Evolutionary conservation across 2,329 filamentous ascomycete genomes (phyloP), one percentile per base, ranked within the genome.

Genomic region (Colletotrichum aenigma): DNA sequence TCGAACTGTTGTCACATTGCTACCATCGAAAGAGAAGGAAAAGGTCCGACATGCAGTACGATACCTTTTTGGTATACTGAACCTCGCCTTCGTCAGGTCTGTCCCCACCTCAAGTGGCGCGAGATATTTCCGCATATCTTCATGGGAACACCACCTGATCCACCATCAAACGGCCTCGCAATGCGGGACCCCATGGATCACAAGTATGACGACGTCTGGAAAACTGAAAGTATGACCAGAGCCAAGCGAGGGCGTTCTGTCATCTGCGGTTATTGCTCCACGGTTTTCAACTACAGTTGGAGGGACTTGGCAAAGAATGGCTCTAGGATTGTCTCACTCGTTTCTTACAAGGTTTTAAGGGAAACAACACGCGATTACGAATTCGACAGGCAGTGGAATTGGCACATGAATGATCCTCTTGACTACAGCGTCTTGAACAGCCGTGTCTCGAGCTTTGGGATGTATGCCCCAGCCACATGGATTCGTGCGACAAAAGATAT

Each of bases 171-270:
- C 3, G 1, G 38, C 0, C 0, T 48, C 0, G 0, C 18, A n/a
- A 48, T 48, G 38, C 38, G 38, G 18, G 0, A n/a, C 0, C 38
- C 38, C 0, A 48, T 48, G 18, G 38, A 48, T 3, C 38, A 48
- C 9, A 48, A n/a, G 18, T 7, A 48, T 0, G 38, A 48, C 5
- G 38, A 48, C 18, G 38, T 48, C n/a, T 48, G 38, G 38, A 48
- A n/a, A 0, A 0, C 0, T 48, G 38, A 48, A 0, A n/a, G 3
- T 0, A 1, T 48, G 0, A 0, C 38, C 1, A n/a, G 9, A 12
- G 18, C 38, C n/a, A 48, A 48, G 38, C 38, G 38, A 0, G 38
- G 38, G 18, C 38, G 38, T 48, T 48, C 38, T 48, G 38, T 48
- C 2, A 48, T 0, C 0, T 48, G 38, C 9, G 16, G 7, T 4